Conservation (phyloP, 768 basidiomycete species). For the Grammothele lineata region DNA sequence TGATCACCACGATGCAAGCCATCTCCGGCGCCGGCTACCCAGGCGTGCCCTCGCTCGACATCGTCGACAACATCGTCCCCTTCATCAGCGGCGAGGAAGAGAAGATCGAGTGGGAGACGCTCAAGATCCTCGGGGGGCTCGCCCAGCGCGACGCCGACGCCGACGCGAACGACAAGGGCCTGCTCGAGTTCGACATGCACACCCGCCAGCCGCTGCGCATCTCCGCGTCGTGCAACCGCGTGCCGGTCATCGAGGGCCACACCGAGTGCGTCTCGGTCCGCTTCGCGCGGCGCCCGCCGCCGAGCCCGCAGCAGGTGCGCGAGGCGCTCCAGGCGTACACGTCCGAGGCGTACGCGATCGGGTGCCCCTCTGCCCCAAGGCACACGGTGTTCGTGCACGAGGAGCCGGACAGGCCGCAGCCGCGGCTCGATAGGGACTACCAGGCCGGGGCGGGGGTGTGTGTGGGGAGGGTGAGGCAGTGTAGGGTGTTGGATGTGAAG, state of each 20-base stretch:
- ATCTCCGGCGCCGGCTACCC: slow-evolving; percentile 99
- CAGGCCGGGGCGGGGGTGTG: slow-evolving; percentile 89
- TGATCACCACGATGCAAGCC: slow-evolving; percentile 96
- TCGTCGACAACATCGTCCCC: slow-evolving; percentile 94
- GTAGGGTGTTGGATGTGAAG: slow-evolving; percentile 91
- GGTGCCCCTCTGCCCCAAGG: slow-evolving; percentile 81
- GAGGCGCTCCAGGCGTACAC: slow-evolving; percentile 74
- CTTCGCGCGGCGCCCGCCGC: slow-evolving; percentile 76
- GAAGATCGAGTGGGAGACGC: slow-evolving; percentile 98
- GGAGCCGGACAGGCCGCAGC: slow-evolving; percentile 89
- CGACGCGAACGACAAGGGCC: slow-evolving; percentile 51
- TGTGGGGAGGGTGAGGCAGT: slow-evolving; percentile 89
- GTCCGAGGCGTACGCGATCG: slow-evolving; percentile 68
- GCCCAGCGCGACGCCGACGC: no score
- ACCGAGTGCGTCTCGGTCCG: slow-evolving; percentile 85
- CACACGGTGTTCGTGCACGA: slow-evolving; percentile 91
- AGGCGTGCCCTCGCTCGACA: slow-evolving; percentile 84
- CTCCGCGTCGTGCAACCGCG: slow-evolving; percentile 91
- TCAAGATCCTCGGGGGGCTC: slow-evolving; percentile 92
- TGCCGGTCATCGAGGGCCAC: slow-evolving; percentile 95
- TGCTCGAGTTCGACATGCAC: slow-evolving; percentile 81
- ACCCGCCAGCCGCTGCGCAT: slow-evolving; percentile 75
- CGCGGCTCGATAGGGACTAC: slow-evolving; percentile 83
- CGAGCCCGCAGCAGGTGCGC: slow-evolving; percentile 82
- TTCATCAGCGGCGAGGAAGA: slow-evolving; percentile 93